Evolutionary conservation across 1,284 basidiomycete genomes (phyloP), one percentile per base, ranked within the genome.

Genomic region (Wolfiporia cocos): DNA sequence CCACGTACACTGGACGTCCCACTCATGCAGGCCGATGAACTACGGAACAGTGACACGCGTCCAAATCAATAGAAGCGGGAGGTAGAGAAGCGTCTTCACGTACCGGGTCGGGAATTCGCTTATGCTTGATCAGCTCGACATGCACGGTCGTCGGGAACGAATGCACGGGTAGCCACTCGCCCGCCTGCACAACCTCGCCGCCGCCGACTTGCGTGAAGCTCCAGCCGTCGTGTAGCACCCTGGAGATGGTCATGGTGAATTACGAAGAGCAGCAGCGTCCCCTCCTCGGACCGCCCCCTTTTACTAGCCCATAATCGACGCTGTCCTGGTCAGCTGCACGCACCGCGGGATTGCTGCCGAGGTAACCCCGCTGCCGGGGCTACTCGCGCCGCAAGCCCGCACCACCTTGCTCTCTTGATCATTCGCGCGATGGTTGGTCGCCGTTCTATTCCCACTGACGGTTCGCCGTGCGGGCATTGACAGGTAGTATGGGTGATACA

Each of bases 121-220:
- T 73, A 26, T 71, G 58, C 50, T 74, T 78, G 55, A 88, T 62
- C 21, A 95, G 73, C 58, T 94, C 91, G 42, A 87, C 86, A 50
- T 94, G 92, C 7, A 92, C 83, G 2, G 79, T 81, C 1, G 88
- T 92, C 10, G 91, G 89, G 51, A 92, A 79, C 45, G 70, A 61
- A 29, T 78, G 73, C 30, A 72, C 71, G 7, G 65, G 48, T 32
- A 83, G 51, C 85, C 83, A 88, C 68, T 87, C 82, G 32, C 66
- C 76, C n/a, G 75, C 63, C 48, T 71, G 65, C 10, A 77, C 76
- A 9, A 71, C 75, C 46, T 73, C 62, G 23, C 73, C 76, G n/a
- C 79, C 81, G 15, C 74, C 76, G 30, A 81, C 60, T 57, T 84
- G 82, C 5, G 75, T 78, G 53, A 88, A 86, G 29, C 59, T 62